These are phyloP conservation scores for Cryphonectria carpinicola DNA, from an alignment of 2,329 filamentous ascomycete genomes.

Conservation along the genomic window DNA sequence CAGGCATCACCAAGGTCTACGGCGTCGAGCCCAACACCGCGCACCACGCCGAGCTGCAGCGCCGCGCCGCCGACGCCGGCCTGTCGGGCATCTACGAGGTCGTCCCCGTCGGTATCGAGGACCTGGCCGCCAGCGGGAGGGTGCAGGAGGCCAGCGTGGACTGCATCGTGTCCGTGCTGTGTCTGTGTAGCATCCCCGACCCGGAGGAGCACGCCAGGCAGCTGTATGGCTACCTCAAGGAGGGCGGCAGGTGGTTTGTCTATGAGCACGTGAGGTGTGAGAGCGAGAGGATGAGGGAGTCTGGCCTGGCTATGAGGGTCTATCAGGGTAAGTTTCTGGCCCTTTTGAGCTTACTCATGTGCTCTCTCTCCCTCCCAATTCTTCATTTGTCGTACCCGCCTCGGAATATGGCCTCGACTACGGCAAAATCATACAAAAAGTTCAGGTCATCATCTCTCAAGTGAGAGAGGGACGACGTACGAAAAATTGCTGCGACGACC, in stretches of 20 bases:
- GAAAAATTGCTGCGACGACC: neutral
- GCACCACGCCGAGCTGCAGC: slow-evolving; percentile 53
- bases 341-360: neutral
- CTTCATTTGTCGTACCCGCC: too few species aligned
- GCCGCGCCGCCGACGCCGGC: slow-evolving; percentile 53
- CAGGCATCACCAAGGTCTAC: slow-evolving; percentile 53
- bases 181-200: slow-evolving; percentile 66
- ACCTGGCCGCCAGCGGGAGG: slow-evolving; percentile 48
- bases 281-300: slow-evolving; percentile 31
- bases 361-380: neutral
- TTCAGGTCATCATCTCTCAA: neutral
- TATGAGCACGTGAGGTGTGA: slow-evolving; percentile 61
- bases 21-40: slow-evolving; percentile 67
- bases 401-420: neutral
- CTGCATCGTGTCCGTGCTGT: slow-evolving; percentile 64
- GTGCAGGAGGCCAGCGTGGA: slow-evolving; percentile 58
- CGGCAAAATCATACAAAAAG: neutral
- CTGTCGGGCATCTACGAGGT: slow-evolving; percentile 63
- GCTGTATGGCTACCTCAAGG: slow-evolving; percentile 62
- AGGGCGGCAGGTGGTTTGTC: slow-evolving; percentile 65
- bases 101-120: slow-evolving; percentile 65
- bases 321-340: slow-evolving; percentile 55
- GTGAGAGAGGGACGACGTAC: neutral
- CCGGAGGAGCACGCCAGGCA: slow-evolving; percentile 58
- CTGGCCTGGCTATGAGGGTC: slow-evolving; percentile 44